These are phyloP conservation scores for Vitis amurensis DNA, from an alignment of 164 flowering plant genomes.

Conservation along the genomic window DNA sequence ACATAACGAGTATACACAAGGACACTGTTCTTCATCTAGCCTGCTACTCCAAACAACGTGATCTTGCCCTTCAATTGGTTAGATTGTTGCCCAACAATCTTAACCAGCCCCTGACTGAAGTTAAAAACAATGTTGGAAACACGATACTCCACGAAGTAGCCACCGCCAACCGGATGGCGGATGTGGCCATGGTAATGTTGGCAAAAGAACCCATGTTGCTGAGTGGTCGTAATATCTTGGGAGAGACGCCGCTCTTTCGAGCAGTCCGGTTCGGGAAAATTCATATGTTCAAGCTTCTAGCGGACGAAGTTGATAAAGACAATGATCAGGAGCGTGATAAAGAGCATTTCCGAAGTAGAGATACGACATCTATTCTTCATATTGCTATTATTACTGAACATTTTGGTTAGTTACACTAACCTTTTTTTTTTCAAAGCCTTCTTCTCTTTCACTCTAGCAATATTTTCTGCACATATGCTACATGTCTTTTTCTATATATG, in stretches of 20 bases:
- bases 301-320: too few relatives aligned
- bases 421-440: too few relatives aligned
- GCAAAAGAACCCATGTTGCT: not conserved
- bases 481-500: too few relatives aligned
- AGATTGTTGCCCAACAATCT: not conserved
- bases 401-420: not conserved
- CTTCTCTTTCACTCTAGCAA: too few relatives aligned
- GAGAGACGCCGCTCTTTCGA: too few relatives aligned
- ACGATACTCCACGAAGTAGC: not conserved
- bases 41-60: not conserved
- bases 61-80: not conserved
- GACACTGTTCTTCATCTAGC: constrained; percentile 17
- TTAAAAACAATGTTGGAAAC: not conserved
- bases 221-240: too few relatives aligned
- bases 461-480: too few relatives aligned
- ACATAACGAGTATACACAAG: not conserved
- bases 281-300: too few relatives aligned
- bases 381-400: not conserved
- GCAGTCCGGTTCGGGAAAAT: too few relatives aligned
- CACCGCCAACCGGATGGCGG: too few relatives aligned
- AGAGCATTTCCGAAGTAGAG: not conserved
- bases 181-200: not conserved
- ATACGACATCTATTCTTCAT: constrained; percentile 3
- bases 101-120: not conserved
- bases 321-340: not conserved